Evolutionary conservation across 2,329 filamentous ascomycete species (phyloP), one percentile per base, ranked within the genome.

Genomic region (Ramularia endophylla): DNA sequence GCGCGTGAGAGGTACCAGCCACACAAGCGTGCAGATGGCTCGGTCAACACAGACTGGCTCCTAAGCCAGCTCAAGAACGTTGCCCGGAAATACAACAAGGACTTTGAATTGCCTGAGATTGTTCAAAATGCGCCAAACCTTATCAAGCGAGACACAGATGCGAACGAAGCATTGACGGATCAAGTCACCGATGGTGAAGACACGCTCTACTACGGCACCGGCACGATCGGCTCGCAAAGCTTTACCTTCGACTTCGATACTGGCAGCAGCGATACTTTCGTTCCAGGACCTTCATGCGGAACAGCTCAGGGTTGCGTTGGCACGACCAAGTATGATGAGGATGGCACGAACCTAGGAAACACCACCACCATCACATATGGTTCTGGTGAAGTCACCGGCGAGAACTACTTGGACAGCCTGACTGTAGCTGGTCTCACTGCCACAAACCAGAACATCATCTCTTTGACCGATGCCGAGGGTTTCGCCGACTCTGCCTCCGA

Each of bases 191-290:
- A 45, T 8, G 44, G 44, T 7, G 35, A 43, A 16, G 44, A 52
- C 38, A 40, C 47, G 44, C 38, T 52, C 28, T 48, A 42, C 13
- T 48, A 52, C 28, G 47, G 47, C 15, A 32, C 35, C 11, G 48
- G 48, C 6, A 22, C 37, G 5, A 41, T 52, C 8, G 42, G 44
- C 22, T 31, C 44, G 12, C 47, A 50, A 41, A 32, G 19, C 20
- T 50, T 54, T 36, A 47, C 47, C 27, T 53, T 52, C 36, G 50
- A 56, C 42, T 53, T 56, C 43, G 53, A 54, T 36, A 55, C 53
- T 20, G 53, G 53, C 13, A 43, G 38, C 25, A 44, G 44, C 28
- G 53, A 55, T 34, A 47, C 44, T 8, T 53, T 56, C 41, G 51
- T 54, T 20, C 50, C 52, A 6, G 52, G 50, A 28, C 53, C 53